Evolutionary conservation across 495 filamentous ascomycete species (phyloP), one percentile per base, ranked within the genome.

Genomic region (Diplogelasinospora grovesii): DNA sequence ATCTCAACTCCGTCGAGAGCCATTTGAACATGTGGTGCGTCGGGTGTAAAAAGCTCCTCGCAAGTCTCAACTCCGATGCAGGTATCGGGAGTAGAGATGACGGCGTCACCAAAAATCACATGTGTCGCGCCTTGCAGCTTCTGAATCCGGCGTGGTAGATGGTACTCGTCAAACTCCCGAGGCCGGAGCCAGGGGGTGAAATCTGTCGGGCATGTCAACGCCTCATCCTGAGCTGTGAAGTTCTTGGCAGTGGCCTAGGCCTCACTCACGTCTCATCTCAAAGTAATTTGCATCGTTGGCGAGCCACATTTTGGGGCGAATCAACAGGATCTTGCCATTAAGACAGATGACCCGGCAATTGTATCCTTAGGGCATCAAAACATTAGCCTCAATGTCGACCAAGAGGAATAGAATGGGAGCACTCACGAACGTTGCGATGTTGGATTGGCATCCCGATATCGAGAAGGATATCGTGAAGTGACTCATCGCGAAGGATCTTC

Each of bases 241-340:
- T n/a, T n/a, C n/a, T n/a, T n/a, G n/a, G n/a, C n/a, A n/a, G n/a
- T n/a, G n/a, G n/a, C n/a, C n/a, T n/a, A n/a, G n/a, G n/a, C n/a
- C n/a, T n/a, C n/a, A n/a, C n/a, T n/a, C n/a, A n/a, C n/a, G 79
- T 7, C 83, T 60, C 70, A 76, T 79, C 53, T 89, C 83, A 2
- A 78, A 56, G 48, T 79, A 86, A 43, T 83, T 81, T 11, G 83
- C 83, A 66, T 88, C 84, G 39, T 85, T 83, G 33, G 89, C 88
- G 11, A 95, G 77, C 54, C 69, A 86, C 57, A 90, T 71, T 61
- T 95, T 95, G 0, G 88, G 89, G 13, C 88, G 70, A 42, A 95
- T 86, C 28, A 86, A 64, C 27, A 85, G 57, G 20, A 89, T 82
- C 61, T 79, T 77, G 19, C 73, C 65, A 49, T 88, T 77, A 43